Base-by-base conservation (phyloP, 768 basidiomycete genomes). In the Wakefieldia striispora region DNA sequence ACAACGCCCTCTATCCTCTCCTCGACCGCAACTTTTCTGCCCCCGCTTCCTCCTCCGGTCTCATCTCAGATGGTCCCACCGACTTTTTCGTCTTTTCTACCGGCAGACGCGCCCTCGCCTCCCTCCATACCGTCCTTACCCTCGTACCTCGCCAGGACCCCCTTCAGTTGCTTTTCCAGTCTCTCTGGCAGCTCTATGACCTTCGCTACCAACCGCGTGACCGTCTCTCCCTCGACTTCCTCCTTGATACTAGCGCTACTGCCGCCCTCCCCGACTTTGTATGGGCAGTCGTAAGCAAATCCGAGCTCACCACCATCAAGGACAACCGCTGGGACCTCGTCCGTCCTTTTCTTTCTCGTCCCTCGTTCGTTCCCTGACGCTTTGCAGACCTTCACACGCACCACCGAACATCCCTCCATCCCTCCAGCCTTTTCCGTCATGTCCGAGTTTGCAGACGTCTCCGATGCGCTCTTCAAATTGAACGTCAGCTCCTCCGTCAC, bases 1-100 rank as follows among this genome's bases (percentile, higher is more conserved):
- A 68, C 66, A 66, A 75, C 20, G 77, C 81, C 17, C 80, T 91
- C 67, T 66, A 71, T 20, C 68, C 76, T 8, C 65, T 89, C 55
- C 78, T 87, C 51, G 65, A 75, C 39, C 68, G 77, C 31, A 91
- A 95, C 67, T 97, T 97, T 72, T 83, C 89, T 11, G 77, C 72
- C 40, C 86, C 91, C 2, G 45, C 66, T 1, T 72, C 76, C 9
- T 74, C 72, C 31, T 71, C 71, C 5, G 81, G 80, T 10, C 69
- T 87, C 42, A 75, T 76, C 29, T 48, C 74, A 35, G 91, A 93
- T 59, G 91, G 90, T 17, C 75, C 84, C 58, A 76, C 83, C 3
- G 90, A 92, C 71, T 88, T 83, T 63, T 89, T 91, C 73, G 77
- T 78, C 63, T 97, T 88, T 71, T 91, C 91, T 36, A 93, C 92